Evolutionary conservation across 202 grass and related monocot genomes (phyloP).

Genomic region (Digitaria exilis): DNA sequence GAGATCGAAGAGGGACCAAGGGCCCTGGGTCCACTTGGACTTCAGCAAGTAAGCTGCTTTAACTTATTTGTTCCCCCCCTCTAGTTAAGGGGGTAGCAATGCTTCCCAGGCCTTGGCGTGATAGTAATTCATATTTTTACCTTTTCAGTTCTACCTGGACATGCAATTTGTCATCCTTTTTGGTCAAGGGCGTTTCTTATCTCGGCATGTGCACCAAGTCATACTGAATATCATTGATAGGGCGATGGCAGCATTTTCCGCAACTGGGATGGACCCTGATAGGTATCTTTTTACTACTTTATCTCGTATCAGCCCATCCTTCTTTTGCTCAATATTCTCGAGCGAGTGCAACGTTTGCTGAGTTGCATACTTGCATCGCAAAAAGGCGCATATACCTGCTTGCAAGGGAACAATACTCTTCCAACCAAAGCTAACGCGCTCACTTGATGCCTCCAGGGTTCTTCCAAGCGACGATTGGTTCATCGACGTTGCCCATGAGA

Average conservation of each 20-base stretch:
- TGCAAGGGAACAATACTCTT: neutral
- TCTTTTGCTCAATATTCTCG: neutral
- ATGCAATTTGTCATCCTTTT: constrained; percentile 98
- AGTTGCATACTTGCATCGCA: no score
- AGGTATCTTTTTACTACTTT: constrained; percentile 45
- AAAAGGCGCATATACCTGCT: neutral
- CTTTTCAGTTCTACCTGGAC: constrained; percentile 90
- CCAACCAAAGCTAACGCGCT: constrained; percentile 15
- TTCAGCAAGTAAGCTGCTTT: constrained; percentile 66
- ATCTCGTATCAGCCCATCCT: neutral
- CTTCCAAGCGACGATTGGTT: constrained; percentile 84
- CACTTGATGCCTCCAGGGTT: constrained; percentile 34
- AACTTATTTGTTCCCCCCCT: neutral
- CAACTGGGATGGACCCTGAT: constrained; percentile 83
- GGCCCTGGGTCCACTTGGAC: constrained; percentile 68
- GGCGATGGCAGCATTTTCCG: constrained; percentile 82
- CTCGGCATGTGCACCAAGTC: constrained; percentile 78
- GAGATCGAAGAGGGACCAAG: constrained; percentile 83
- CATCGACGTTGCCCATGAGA: constrained; percentile 71
- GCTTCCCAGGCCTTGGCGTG: neutral
- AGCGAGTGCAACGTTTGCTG: neutral
- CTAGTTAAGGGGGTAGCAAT: neutral
- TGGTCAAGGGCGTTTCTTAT: constrained; percentile 85
- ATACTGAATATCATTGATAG: constrained; percentile 77
- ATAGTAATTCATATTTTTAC: neutral